phyloP scores from a whole-genome alignment of 1,284 basidiomycete species.

The Apiotrichum gamsii region DNA sequence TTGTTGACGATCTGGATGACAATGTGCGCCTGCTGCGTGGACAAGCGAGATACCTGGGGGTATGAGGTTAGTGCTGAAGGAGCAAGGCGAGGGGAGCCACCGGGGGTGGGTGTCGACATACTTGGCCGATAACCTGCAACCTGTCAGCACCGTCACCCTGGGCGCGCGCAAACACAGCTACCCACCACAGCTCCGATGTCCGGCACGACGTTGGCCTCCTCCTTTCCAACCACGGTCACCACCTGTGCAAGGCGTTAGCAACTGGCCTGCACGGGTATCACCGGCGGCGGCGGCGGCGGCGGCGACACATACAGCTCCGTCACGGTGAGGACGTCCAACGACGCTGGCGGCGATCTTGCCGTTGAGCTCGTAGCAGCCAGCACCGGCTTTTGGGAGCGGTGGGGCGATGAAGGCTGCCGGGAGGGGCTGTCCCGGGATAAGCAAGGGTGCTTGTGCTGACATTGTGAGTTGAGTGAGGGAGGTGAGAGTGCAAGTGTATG shows the following conservation, averaged over 20 bases:
- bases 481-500: neutral
- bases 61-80: too few relatives aligned
- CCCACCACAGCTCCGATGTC: constrained; percentile 45
- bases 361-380: constrained; percentile 63
- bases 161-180: neutral
- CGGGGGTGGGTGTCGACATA: constrained; percentile 9
- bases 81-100: too few relatives aligned
- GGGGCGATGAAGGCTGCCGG: constrained; percentile 55
- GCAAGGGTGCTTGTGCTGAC: constrained; percentile 27
- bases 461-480: too few relatives aligned
- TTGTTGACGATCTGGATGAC: constrained; percentile 87
- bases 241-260: constrained; percentile 17
- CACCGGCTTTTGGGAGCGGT: constrained; percentile 55
- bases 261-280: too few relatives aligned
- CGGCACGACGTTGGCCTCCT: constrained; percentile 42
- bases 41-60: constrained; percentile 66
- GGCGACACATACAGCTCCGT: constrained; percentile 52
- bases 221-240: constrained; percentile 42
- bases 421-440: constrained; percentile 79
- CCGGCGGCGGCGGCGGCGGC: too few relatives aligned
- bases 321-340: constrained; percentile 58
- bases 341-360: constrained; percentile 66
- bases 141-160: neutral
- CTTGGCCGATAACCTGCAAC: constrained; percentile 37
- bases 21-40: constrained; percentile 77